Evolutionary conservation across 2,329 filamentous ascomycete species (phyloP).

Genomic region (Diaporthe helianthi): DNA sequence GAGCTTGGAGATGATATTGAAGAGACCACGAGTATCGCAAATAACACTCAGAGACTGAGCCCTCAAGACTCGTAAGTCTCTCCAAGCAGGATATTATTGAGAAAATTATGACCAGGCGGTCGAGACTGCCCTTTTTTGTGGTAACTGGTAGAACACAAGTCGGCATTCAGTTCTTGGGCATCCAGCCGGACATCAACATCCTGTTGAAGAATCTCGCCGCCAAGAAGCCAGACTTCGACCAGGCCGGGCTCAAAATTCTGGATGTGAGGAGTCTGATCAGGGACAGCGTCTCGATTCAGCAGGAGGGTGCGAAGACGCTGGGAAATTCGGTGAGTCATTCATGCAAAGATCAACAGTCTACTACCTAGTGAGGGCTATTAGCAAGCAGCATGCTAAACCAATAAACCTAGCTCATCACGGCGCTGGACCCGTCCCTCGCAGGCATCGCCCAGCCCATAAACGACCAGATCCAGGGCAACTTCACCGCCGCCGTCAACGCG

Average conservation of each 20-base stretch:
- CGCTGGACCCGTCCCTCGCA: slow-evolving; percentile 10
- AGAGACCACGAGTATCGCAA: not conserved
- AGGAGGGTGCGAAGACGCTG: not conserved
- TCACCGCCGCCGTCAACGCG: slow-evolving; percentile 21
- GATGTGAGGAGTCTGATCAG: slow-evolving; percentile 26
- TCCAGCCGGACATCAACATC: slow-evolving; percentile 22
- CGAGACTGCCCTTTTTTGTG: not conserved
- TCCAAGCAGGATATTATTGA: too few species aligned
- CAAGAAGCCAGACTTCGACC: slow-evolving; percentile 18
- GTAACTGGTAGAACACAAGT: not conserved
- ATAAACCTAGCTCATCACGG: not conserved
- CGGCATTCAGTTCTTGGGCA: slow-evolving; percentile 10
- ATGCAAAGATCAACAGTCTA: not conserved
- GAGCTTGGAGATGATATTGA: slow-evolving; percentile 6
- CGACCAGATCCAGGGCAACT: slow-evolving; percentile 30
- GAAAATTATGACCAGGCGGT: too few species aligned
- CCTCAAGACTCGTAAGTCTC: slow-evolving; percentile 15
- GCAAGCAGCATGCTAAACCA: not conserved
- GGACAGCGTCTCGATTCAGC: slow-evolving; percentile 20
- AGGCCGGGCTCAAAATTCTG: slow-evolving; percentile 10
- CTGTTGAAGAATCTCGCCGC: slow-evolving; percentile 14
- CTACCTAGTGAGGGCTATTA: not conserved
- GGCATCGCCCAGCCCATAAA: slow-evolving; percentile 27
- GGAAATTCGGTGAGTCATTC: not conserved
- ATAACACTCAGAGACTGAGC: not conserved